Evolutionary conservation across 495 filamentous ascomycete species (phyloP).

Genomic region (Penicillium steckii): DNA sequence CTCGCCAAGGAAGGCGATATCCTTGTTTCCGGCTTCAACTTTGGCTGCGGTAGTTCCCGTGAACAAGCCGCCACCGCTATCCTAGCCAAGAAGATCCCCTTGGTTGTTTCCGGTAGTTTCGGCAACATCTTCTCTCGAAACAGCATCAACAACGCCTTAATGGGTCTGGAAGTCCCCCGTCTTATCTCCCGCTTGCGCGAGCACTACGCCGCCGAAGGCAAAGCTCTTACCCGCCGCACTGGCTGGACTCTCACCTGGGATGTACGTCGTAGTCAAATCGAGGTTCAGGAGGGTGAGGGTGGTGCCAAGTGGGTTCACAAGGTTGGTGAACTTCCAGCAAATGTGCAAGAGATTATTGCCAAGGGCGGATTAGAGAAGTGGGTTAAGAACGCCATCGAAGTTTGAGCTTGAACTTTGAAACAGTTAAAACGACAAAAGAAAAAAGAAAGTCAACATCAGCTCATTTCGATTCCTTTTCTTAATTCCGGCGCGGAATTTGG

Average conservation of each 20-base stretch:
- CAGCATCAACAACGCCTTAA: constrained; percentile 88
- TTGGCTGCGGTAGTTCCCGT: constrained; percentile 77
- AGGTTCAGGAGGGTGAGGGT: constrained; percentile 64
- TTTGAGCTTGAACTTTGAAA: background rate
- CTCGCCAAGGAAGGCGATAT: constrained; percentile 69
- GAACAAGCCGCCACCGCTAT: constrained; percentile 92
- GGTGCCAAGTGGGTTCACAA: constrained; percentile 70
- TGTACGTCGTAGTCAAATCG: constrained; percentile 66
- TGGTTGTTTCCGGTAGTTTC: constrained; percentile 84
- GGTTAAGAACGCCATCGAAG: constrained; percentile 58
- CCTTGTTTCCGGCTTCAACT: constrained; percentile 86
- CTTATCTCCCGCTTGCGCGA: constrained; percentile 69
- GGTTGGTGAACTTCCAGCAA: constrained; percentile 82
- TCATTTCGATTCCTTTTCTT: background rate
- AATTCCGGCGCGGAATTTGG: constrained; percentile 3
- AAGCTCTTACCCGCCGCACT: constrained; percentile 72
- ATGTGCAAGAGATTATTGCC: constrained; percentile 91
- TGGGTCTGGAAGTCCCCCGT: constrained; percentile 78
- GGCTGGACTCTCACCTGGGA: constrained; percentile 92
- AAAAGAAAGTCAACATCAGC: no score
- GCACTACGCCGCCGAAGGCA: constrained; percentile 49
- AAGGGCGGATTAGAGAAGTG: constrained; percentile 72
- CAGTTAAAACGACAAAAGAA: no score
- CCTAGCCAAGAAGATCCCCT: constrained; percentile 76
- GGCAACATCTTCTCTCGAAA: constrained; percentile 88